phyloP scores from a whole-genome alignment of 2,329 filamentous ascomycete species.

The Apiospora pterosperma region DNA sequence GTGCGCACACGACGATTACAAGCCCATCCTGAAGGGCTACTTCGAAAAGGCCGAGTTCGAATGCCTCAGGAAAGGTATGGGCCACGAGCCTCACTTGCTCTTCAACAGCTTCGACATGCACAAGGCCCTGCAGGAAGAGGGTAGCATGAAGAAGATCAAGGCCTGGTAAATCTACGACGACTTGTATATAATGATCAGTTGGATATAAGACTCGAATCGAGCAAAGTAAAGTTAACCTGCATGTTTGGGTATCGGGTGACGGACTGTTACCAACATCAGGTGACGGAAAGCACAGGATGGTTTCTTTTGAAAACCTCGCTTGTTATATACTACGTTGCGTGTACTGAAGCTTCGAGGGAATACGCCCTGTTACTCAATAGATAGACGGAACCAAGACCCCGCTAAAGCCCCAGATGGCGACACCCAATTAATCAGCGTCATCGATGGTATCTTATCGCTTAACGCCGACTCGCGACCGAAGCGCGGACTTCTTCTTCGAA shows the following conservation, averaged over 20 bases:
- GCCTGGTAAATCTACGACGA: slow-evolving; percentile 45
- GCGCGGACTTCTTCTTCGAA: too few relatives aligned
- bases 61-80: slow-evolving; percentile 82
- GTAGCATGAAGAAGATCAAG: slow-evolving; percentile 79
- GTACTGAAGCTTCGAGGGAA: too few relatives aligned
- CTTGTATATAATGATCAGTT: background rate
- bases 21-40: slow-evolving; percentile 78
- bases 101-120: slow-evolving; percentile 90
- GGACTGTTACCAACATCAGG: background rate
- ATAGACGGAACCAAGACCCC: too few relatives aligned
- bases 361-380: too few relatives aligned
- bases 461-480: background rate
- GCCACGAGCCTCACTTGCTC: slow-evolving; percentile 83
- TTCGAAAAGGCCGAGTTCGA: slow-evolving; percentile 83
- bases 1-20: slow-evolving; percentile 82
- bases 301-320: background rate
- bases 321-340: too few relatives aligned
- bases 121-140: slow-evolving; percentile 74
- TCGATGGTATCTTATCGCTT: background rate
- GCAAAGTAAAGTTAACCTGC: background rate
- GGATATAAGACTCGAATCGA: background rate
- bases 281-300: too few relatives aligned
- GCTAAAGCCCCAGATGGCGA: background rate
- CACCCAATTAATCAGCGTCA: background rate
- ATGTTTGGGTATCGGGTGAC: background rate